A percentile compares a stretch with the other conserved stretches of the same genome.
These are phyloP conservation scores for Chytridium lagenaria DNA, from an alignment of 371 early-diverging fungal genomes.

Conservation along the genomic window DNA sequence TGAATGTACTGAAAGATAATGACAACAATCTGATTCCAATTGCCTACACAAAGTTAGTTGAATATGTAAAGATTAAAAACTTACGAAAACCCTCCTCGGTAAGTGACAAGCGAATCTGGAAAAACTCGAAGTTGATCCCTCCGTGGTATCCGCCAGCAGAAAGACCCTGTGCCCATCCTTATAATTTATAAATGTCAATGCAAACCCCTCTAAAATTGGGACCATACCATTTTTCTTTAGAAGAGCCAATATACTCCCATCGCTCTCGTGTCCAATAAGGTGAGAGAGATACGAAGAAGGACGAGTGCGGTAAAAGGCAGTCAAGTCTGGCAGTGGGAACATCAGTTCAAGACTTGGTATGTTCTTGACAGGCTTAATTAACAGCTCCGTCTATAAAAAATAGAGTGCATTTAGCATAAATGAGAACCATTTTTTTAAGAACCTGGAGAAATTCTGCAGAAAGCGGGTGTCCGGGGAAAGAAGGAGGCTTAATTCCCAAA, in stretches of 20 bases:
- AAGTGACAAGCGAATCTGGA: constrained; percentile 79
- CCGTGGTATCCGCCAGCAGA: constrained; percentile 71
- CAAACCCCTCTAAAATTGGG: neutral
- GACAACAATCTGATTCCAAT: constrained; percentile 76
- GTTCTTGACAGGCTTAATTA: constrained; percentile 85
- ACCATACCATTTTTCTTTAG: constrained; percentile 73
- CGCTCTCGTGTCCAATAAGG: constrained; percentile 61
- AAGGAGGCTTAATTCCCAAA: constrained; percentile 67
- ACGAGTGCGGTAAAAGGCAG: constrained; percentile 57
- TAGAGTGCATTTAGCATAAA: constrained; percentile 6
- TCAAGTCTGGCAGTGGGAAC: constrained; percentile 87
- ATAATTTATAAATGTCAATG: neutral
- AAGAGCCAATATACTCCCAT: constrained; percentile 84
- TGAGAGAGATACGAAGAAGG: constrained; percentile 52
- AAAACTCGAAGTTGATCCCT: constrained; percentile 73
- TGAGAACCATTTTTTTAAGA: constrained; percentile 19
- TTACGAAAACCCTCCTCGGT: constrained; percentile 82
- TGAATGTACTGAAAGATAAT: constrained; percentile 88
- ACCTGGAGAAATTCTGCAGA: constrained; percentile 75
- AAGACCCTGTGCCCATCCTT: constrained; percentile 82
- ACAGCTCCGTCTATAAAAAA: constrained; percentile 65
- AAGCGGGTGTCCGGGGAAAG: constrained; percentile 75
- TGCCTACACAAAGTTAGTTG: constrained; percentile 46
- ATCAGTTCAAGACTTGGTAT: constrained; percentile 74
- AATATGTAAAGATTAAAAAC: constrained; percentile 3